Percentiles rank a stretch among this genome's conserved stretches.
phyloP scores from a whole-genome alignment of 1,284 basidiomycete species.

The Psilocybe mexicana region DNA sequence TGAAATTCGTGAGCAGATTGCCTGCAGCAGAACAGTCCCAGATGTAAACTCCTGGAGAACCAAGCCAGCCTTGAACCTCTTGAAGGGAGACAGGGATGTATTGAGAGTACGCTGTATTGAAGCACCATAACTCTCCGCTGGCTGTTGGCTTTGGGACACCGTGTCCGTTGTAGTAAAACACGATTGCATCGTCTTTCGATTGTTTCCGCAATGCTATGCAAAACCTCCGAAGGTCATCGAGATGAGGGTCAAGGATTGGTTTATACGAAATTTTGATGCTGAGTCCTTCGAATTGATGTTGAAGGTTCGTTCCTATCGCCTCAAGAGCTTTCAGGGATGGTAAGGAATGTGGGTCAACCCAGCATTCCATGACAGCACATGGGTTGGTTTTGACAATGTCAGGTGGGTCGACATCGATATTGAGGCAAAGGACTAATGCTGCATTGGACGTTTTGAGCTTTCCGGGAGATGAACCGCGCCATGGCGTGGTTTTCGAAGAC shows the following conservation, averaged over 20 bases:
- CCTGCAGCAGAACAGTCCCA: conserved; percentile 99
- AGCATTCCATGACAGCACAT: conserved; percentile 93
- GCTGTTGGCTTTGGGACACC: conserved; percentile 97
- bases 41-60: conserved; percentile 95
- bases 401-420: conserved; percentile 97
- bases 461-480: conserved; percentile 77
- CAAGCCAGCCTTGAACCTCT: conserved; percentile 91
- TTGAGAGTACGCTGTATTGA: conserved; percentile 97
- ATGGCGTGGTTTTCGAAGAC: conserved; percentile 68
- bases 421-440: conserved; percentile 93
- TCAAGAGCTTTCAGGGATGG: conserved; percentile 88
- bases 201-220: conserved; percentile 85
- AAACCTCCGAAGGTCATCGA: conserved; percentile 92
- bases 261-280: conserved; percentile 92
- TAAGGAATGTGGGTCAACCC: conserved; percentile 94
- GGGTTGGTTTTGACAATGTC: conserved; percentile 98
- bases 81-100: conserved; percentile 96
- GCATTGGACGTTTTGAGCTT: conserved; percentile 92
- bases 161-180: conserved; percentile 99
- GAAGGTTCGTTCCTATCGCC: conserved; percentile 88
- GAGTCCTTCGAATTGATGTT: conserved; percentile 95
- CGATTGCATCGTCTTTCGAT: conserved; percentile 91
- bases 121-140: conserved; percentile 98
- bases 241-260: conserved; percentile 90
- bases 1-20: conserved; percentile 91